phyloP scores from a whole-genome alignment of 257 asterid genomes.

The Plantago elongata region DNA sequence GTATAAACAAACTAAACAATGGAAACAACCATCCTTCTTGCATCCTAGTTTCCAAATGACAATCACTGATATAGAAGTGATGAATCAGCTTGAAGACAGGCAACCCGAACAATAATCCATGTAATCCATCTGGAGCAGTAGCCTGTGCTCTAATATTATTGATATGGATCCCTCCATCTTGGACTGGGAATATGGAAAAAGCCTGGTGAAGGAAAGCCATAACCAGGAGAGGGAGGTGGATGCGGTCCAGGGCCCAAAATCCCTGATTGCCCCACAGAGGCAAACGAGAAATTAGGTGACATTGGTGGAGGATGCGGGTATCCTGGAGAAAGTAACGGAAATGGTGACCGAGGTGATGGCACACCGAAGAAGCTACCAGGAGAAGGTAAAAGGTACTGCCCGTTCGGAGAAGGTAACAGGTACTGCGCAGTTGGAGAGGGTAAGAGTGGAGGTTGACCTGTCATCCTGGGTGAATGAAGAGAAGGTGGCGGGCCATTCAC shows the following conservation, averaged over 20 bases:
- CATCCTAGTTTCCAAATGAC: slow-evolving; percentile 27
- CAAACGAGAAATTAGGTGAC: slow-evolving; percentile 71
- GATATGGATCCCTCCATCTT: slow-evolving; percentile 76
- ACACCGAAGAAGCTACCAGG: slow-evolving; percentile 64
- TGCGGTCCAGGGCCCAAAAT: slow-evolving; percentile 77
- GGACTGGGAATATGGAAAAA: slow-evolving; percentile 72
- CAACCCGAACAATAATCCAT: slow-evolving; percentile 20
- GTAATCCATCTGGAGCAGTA: slow-evolving; percentile 29
- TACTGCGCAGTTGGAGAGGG: slow-evolving; percentile 60
- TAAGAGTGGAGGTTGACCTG: slow-evolving; percentile 43
- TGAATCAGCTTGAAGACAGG: slow-evolving; percentile 21
- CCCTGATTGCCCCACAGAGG: slow-evolving; percentile 64
- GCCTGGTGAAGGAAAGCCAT: slow-evolving; percentile 87
- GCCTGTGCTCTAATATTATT: slow-evolving; percentile 36
- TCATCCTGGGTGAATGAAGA: slow-evolving; percentile 48
- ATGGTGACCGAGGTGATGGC: slow-evolving; percentile 78
- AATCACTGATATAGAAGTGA: slow-evolving; percentile 21
- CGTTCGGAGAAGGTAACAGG: slow-evolving; percentile 71
- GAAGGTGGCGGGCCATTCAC: slow-evolving; percentile 52
- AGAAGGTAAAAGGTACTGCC: slow-evolving; percentile 79
- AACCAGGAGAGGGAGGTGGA: slow-evolving; percentile 84
- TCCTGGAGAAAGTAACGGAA: slow-evolving; percentile 83
- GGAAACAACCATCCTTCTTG: slow-evolving; percentile 24
- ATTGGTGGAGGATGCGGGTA: slow-evolving; percentile 60
- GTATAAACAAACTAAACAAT: slow-evolving; percentile 23